Evolutionary conservation across 805 yeast species (phyloP), one percentile per base, ranked within the genome.

Genomic region (Kodamaea kakaduensis): DNA sequence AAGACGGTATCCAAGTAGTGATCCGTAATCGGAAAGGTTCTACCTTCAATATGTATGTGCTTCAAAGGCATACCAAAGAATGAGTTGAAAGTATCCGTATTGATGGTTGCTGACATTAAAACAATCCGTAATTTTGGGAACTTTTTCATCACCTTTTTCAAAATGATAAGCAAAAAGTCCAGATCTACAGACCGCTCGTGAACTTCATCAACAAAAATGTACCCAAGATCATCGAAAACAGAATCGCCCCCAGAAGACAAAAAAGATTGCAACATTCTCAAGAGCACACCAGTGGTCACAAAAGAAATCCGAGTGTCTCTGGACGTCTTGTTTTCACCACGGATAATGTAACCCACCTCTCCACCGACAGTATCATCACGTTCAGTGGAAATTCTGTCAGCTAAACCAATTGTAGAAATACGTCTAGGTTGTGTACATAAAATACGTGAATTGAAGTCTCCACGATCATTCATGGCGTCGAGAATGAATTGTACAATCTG

Each of bases 401-500:
- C 96, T 37, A 90, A 70, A 2, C 97, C 96, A 56, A 90, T 84
- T 0, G 97, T 87, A 1, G 97, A 86, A 37, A 90, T 89, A 69
- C 97, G 81, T 59, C 98, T 74, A 2, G 98, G 98, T 58, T 90
- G 97, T 0, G 97, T 88, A 59, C 96, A 88, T 1, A 90, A 64
- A 4, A 90, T 83, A 25, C 69, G 73, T 3, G 82, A 71, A 16
- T 61, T 56, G 43, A 69, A 80, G 42, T 74, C 75, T 0, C 73
- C 72, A 9, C 59, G 52, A 0, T 59, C 30, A 32, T 74, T 68
- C 40, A 85, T 50, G 25, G 78, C 68, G 54, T 90, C 97, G 12
- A 90, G 60, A 14, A 90, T 65, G 46, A 88, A 90, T 55, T 90
- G 98, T 5, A 87, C 96, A 4, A 86, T 77, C 54, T 90, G 98